Percentiles rank a stretch among this genome's conserved stretches.
Conservation (phyloP, 2,329 filamentous ascomycete species). For the Falciphora oryzae region DNA sequence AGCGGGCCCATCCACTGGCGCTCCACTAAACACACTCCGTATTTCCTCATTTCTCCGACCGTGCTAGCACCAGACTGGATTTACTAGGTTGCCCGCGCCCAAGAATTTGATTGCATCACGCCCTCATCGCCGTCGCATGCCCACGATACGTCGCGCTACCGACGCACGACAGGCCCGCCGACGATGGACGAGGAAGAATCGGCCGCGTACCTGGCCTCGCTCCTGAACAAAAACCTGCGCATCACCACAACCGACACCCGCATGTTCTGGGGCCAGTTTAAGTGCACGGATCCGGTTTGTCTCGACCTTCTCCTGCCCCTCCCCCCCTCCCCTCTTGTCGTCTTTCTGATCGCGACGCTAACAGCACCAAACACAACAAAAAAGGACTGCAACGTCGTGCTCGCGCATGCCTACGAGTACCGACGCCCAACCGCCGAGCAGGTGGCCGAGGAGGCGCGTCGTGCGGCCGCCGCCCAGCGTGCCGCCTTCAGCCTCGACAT, state of each 20-base stretch:
- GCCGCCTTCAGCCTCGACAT: slow-evolving; percentile 59
- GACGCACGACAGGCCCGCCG: too few relatives aligned
- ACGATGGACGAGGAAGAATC: slow-evolving; percentile 10
- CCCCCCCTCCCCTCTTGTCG: slow-evolving; percentile 7
- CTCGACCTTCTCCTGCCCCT: slow-evolving; percentile 7
- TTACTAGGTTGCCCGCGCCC: too few relatives aligned
- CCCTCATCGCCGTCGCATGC: background rate
- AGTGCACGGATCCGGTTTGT: slow-evolving; percentile 86
- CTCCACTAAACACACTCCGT: background rate
- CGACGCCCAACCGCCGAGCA: slow-evolving; percentile 59
- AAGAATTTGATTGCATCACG: background rate
- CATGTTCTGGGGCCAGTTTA: slow-evolving; percentile 85
- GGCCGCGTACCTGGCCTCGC: slow-evolving; percentile 48
- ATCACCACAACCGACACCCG: slow-evolving; percentile 76
- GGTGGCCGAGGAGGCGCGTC: slow-evolving; percentile 30
- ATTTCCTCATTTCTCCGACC: too few relatives aligned
- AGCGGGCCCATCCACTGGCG: background rate
- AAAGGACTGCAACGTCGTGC: slow-evolving; percentile 82
- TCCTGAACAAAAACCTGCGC: slow-evolving; percentile 74
- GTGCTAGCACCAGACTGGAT: background rate
- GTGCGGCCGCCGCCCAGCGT: slow-evolving; percentile 25
- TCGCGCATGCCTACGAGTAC: slow-evolving; percentile 84
- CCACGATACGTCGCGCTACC: background rate
- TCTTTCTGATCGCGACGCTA: slow-evolving; percentile 7
- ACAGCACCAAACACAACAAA: background rate